Percentiles rank a stretch among this genome's conserved stretches.
Evolutionary conservation across 352 stramenopile species (phyloP).

Genomic region (Globisporangium polare): DNA sequence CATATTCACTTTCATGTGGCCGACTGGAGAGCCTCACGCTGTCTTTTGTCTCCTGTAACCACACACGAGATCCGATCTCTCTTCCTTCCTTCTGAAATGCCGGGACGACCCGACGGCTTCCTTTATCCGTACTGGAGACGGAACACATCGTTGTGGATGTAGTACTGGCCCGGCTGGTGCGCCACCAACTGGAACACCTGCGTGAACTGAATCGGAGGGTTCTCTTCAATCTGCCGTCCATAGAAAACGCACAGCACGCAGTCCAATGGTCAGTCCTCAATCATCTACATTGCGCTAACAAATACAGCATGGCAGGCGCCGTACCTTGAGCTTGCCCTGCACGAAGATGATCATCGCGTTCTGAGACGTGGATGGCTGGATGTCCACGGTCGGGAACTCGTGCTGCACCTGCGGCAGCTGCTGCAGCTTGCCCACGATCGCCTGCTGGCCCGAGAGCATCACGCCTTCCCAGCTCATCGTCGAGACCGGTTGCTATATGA

Average conservation of each 20-base stretch:
- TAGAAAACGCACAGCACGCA: not conserved
- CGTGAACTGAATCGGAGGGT: slow-evolving; percentile 95
- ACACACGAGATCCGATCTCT: slow-evolving; percentile 1
- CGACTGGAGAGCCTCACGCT: not conserved
- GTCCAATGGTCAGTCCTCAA: not conserved
- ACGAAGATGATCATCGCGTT: slow-evolving; percentile 96
- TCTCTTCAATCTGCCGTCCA: slow-evolving; percentile 83
- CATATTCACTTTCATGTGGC: not conserved
- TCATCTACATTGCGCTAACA: not conserved
- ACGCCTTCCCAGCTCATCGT: slow-evolving; percentile 79
- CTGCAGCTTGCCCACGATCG: slow-evolving; percentile 90
- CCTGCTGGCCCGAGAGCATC: slow-evolving; percentile 66
- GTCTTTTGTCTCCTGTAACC: not conserved
- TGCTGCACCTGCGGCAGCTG: slow-evolving; percentile 66
- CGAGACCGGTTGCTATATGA: slow-evolving; percentile 57
- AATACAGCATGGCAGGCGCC: not conserved
- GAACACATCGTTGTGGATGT: slow-evolving; percentile 98
- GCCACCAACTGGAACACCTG: slow-evolving; percentile 96
- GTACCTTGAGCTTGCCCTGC: slow-evolving; percentile 84
- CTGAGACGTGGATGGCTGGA: slow-evolving; percentile 88
- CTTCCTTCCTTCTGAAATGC: not conserved
- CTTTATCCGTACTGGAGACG: slow-evolving; percentile 95
- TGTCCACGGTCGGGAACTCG: slow-evolving; percentile 87
- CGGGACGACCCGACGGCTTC: not conserved
- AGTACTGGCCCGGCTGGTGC: slow-evolving; percentile 91